Conservation (phyloP, 352 stramenopile species). For the Blastocystis hominis region DNA sequence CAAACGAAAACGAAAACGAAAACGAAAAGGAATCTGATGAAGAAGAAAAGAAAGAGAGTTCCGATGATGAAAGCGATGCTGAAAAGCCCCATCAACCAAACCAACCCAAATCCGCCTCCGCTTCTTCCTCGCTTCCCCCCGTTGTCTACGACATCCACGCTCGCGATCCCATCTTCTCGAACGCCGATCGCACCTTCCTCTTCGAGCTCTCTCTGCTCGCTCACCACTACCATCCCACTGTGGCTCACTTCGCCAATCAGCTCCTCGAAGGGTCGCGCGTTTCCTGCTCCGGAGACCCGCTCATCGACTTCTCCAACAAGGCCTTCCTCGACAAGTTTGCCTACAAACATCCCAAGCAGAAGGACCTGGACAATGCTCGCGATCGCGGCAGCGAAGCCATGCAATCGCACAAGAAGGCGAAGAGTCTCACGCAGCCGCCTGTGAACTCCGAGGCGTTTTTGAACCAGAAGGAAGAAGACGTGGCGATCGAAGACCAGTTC, state of each 20-base stretch:
- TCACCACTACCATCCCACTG: constrained; percentile 74
- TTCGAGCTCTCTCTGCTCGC: constrained; percentile 72
- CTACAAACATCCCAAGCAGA: constrained; percentile 71
- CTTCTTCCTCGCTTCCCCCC: neutral
- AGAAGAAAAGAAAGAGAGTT: too few relatives aligned
- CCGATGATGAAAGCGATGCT: neutral
- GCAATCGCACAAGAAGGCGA: constrained; percentile 52
- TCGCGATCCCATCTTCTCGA: constrained; percentile 70
- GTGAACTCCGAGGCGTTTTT: constrained; percentile 72
- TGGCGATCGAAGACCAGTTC: constrained; percentile 74
- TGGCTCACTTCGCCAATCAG: constrained; percentile 72
- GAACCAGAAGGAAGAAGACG: constrained; percentile 66
- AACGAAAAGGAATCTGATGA: constrained; percentile 38
- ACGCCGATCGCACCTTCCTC: constrained; percentile 68
- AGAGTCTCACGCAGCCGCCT: constrained; percentile 67
- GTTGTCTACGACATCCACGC: neutral
- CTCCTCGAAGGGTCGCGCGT: constrained; percentile 66
- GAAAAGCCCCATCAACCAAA: neutral
- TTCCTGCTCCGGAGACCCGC: constrained; percentile 70
- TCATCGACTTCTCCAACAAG: constrained; percentile 76
- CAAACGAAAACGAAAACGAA: neutral
- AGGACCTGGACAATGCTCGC: constrained; percentile 56
- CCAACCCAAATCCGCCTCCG: neutral
- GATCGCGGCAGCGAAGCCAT: neutral
- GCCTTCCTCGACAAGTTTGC: constrained; percentile 81